Conservation (phyloP, 495 filamentous ascomycete species). For the Talaromyces wortmannii region DNA sequence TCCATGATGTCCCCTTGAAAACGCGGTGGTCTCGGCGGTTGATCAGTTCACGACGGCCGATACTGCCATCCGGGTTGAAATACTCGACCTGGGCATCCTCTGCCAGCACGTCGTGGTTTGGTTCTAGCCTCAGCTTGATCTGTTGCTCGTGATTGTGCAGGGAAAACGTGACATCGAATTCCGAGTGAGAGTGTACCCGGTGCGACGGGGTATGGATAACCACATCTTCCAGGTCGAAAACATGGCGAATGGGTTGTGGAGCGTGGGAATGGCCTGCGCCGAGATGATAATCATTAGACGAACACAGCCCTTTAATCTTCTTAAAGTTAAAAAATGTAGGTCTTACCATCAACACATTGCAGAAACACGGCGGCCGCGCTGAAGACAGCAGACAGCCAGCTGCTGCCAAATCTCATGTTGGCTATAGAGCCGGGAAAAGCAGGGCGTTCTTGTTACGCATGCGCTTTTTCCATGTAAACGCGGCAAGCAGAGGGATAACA, state of each 20-base stretch:
- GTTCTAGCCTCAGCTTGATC: slow-evolving; percentile 76
- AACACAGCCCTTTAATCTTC: neutral
- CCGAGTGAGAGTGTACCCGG: slow-evolving; percentile 67
- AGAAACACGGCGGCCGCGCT: neutral
- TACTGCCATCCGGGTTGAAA: slow-evolving; percentile 59
- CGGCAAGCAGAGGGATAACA: no score
- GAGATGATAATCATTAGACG: neutral
- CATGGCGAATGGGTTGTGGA: slow-evolving; percentile 67
- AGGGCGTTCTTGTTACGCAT: neutral
- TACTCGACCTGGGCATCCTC: slow-evolving; percentile 69
- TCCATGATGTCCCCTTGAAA: slow-evolving; percentile 73
- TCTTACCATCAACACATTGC: slow-evolving; percentile 1
- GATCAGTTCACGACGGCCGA: slow-evolving; percentile 56
- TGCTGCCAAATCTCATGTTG: neutral
- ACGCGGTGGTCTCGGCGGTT: slow-evolving; percentile 68
- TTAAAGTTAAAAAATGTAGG: neutral
- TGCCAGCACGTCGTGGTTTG: slow-evolving; percentile 84
- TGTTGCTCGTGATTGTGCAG: slow-evolving; percentile 60
- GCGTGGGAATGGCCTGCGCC: slow-evolving; percentile 60
- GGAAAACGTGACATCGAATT: slow-evolving; percentile 77
- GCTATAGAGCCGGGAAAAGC: neutral
- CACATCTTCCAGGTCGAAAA: slow-evolving; percentile 68
- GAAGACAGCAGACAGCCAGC: slow-evolving; percentile 1
- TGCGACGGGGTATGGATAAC: slow-evolving; percentile 72
- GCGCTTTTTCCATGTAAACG: no score